Conservation (phyloP, 2,329 filamentous ascomycete genomes). For the Dothistroma pini region DNA sequence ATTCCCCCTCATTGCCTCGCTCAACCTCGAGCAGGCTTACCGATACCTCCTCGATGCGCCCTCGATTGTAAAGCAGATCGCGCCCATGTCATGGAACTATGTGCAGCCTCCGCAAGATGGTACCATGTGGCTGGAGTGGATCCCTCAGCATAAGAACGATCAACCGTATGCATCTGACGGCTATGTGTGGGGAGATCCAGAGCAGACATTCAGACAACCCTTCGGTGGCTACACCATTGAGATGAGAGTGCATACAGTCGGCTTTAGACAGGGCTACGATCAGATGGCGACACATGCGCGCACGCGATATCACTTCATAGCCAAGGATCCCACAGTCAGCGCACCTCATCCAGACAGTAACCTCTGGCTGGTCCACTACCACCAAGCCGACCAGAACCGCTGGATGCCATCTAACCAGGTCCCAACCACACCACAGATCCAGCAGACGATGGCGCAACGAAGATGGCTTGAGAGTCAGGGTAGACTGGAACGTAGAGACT, state of each 20-base stretch:
- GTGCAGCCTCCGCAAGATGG: slow-evolving; percentile 79
- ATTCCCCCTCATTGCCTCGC: slow-evolving; percentile 68
- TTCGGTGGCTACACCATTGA: slow-evolving; percentile 75
- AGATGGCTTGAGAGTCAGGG: slow-evolving; percentile 65
- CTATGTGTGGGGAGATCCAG: slow-evolving; percentile 82
- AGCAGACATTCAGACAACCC: slow-evolving; percentile 73
- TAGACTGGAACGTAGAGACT: slow-evolving; percentile 83
- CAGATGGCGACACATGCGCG: slow-evolving; percentile 71
- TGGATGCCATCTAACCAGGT: slow-evolving; percentile 67
- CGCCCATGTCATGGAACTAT: slow-evolving; percentile 91
- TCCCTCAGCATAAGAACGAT: slow-evolving; percentile 67
- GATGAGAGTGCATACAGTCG: slow-evolving; percentile 76
- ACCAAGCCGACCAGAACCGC: slow-evolving; percentile 68
- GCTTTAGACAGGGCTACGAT: slow-evolving; percentile 71
- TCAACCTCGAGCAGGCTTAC: slow-evolving; percentile 73
- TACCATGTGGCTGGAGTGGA: slow-evolving; percentile 82
- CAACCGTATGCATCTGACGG: slow-evolving; percentile 85
- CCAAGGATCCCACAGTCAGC: slow-evolving; percentile 67
- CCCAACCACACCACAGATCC: slow-evolving; percentile 57
- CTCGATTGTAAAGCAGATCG: slow-evolving; percentile 76
- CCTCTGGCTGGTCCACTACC: slow-evolving; percentile 90
- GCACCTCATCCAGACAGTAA: slow-evolving; percentile 71
- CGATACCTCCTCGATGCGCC: slow-evolving; percentile 81
- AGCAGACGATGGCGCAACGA: slow-evolving; percentile 59
- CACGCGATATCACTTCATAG: slow-evolving; percentile 78